phyloP scores from a whole-genome alignment of 768 basidiomycete species.

The Suillus subalutaceus region DNA sequence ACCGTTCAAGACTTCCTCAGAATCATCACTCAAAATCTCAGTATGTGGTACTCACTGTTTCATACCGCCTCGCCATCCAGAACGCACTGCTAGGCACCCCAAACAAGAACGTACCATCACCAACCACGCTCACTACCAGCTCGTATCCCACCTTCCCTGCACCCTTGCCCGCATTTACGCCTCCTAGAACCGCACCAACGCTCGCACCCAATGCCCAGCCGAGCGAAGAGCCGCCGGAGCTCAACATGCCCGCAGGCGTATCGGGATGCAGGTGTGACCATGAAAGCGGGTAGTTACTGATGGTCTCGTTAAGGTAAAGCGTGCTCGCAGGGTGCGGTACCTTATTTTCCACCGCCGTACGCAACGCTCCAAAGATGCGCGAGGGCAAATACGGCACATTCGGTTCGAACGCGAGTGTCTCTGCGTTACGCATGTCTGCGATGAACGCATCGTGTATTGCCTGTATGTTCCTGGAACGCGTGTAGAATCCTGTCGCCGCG shows the following conservation, averaged over 20 bases:
- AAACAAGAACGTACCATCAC: conserved; percentile 73
- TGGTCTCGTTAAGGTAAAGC: conserved; percentile 64
- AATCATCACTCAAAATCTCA: neutral
- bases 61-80: conserved; percentile 74
- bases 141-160: conserved; percentile 42
- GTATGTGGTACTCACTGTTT: conserved; percentile 49
- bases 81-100: conserved; percentile 65
- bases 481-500: conserved; percentile 12
- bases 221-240: conserved; percentile 66
- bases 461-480: conserved; percentile 21
- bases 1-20: neutral
- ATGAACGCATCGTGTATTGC: conserved; percentile 31
- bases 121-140: conserved; percentile 61
- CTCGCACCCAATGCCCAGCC: conserved; percentile 72
- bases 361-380: conserved; percentile 52
- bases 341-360: conserved; percentile 37
- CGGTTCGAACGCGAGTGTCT: conserved; percentile 30
- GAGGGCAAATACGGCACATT: conserved; percentile 40
- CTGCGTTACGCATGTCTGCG: conserved; percentile 31
- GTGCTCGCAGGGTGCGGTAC: conserved; percentile 18
- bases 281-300: conserved; percentile 54
- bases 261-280: conserved; percentile 64
- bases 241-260: conserved; percentile 49
- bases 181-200: conserved; percentile 58
- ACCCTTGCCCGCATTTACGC: conserved; percentile 24